A percentile compares a stretch with the other conserved stretches of the same genome.
phyloP scores from a whole-genome alignment of 1,139 yeast species.

The Saccharomyces pastorianus region DNA sequence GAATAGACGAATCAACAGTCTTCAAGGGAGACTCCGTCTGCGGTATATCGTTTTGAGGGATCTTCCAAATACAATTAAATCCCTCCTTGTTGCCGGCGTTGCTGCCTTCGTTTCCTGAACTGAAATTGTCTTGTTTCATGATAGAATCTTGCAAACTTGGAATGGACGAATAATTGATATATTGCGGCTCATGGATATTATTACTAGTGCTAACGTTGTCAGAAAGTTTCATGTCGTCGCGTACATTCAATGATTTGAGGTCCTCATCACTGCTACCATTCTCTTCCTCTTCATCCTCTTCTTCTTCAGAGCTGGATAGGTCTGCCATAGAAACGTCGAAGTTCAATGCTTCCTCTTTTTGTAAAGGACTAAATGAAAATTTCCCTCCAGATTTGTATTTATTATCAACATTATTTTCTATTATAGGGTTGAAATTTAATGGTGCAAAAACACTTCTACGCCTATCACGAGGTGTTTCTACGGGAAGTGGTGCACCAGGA shows the following conservation, averaged over 20 bases:
- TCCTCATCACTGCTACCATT: slow-evolving; percentile 29
- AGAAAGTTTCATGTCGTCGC: not conserved
- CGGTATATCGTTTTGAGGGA: slow-evolving; percentile 17
- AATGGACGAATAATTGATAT: slow-evolving; percentile 9
- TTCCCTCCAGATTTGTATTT: slow-evolving; percentile 84
- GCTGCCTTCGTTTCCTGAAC: slow-evolving; percentile 7
- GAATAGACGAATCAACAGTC: slow-evolving; percentile 8
- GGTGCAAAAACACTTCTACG: slow-evolving; percentile 69
- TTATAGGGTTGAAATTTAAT: slow-evolving; percentile 67
- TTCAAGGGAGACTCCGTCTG: slow-evolving; percentile 19
- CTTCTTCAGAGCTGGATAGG: slow-evolving; percentile 31
- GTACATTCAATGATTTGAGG: slow-evolving; percentile 12
- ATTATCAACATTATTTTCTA: slow-evolving; percentile 65
- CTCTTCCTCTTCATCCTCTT: slow-evolving; percentile 30
- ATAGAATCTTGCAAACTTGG: slow-evolving; percentile 13
- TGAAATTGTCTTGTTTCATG: slow-evolving; percentile 5
- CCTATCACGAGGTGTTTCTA: slow-evolving; percentile 48
- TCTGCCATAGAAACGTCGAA: slow-evolving; percentile 27
- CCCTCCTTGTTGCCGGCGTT: slow-evolving; percentile 12
- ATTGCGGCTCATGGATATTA: slow-evolving; percentile 13
- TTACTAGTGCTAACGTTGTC: not conserved
- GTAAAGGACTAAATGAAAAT: slow-evolving; percentile 40
- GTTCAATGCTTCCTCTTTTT: slow-evolving; percentile 27
- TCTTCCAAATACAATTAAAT: slow-evolving; percentile 23
- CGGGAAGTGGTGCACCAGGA: slow-evolving; percentile 76